These are phyloP conservation scores for Intubia oerlemansii DNA, from an alignment of 2,329 filamentous ascomycete genomes.

Conservation along the genomic window DNA sequence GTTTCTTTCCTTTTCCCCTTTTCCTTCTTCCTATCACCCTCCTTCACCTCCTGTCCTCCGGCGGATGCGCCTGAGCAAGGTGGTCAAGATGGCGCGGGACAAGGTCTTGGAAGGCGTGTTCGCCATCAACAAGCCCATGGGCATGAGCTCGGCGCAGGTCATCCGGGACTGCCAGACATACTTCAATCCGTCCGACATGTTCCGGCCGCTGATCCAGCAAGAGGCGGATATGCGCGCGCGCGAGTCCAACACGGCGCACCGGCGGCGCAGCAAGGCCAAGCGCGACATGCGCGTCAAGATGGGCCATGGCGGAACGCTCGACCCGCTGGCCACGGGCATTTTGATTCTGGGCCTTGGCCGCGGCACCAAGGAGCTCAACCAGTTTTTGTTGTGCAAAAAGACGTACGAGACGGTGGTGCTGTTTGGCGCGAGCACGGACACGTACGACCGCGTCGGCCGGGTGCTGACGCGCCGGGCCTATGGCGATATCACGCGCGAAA, in stretches of 20 bases:
- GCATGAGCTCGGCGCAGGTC: conserved; percentile 73
- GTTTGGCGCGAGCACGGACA: conserved; percentile 84
- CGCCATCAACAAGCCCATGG: conserved; percentile 77
- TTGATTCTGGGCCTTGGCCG: conserved; percentile 72
- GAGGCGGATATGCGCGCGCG: conserved; percentile 24
- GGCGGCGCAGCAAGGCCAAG: conserved; percentile 34
- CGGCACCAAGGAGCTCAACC: conserved; percentile 62
- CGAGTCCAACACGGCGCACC: conserved; percentile 36
- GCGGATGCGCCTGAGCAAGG: conserved; percentile 13
- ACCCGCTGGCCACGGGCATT: conserved; percentile 84
- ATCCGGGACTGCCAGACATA: conserved; percentile 69
- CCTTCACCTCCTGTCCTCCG: conserved; percentile 1
- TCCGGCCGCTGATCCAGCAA: conserved; percentile 52
- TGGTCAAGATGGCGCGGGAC: conserved; percentile 30
- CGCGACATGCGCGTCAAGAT: conserved; percentile 62
- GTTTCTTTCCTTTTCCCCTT: no score
- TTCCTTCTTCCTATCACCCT: no score
- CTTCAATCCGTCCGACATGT: conserved; percentile 64
- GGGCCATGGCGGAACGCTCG: conserved; percentile 86
- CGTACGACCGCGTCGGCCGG: conserved; percentile 74
- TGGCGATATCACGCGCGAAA: conserved; percentile 58
- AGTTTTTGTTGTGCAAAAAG: conserved; percentile 78
- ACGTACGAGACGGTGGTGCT: conserved; percentile 76
- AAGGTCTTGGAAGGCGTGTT: conserved; percentile 34
- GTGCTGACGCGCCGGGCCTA: conserved; percentile 56